phyloP scores from a whole-genome alignment of 345 rosid genomes.

The Pistacia integerrima region DNA sequence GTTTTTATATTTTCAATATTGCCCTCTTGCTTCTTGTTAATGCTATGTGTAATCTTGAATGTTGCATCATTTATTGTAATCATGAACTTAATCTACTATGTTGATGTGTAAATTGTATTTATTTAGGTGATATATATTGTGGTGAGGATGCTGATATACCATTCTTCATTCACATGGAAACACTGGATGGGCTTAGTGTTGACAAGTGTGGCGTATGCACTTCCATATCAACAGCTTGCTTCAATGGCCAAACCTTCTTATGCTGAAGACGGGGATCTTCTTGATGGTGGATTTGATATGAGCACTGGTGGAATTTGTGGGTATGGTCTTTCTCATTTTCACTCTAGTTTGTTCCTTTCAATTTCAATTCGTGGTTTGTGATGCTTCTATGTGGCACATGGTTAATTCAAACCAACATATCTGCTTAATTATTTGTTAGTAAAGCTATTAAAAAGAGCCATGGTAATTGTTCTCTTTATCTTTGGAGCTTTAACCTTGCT shows the following conservation, averaged over 20 bases:
- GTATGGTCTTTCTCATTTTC: conserved; percentile 36
- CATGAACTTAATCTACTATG: conserved; percentile 1
- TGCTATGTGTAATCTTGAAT: not conserved
- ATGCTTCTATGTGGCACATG: not conserved
- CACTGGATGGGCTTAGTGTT: conserved; percentile 73
- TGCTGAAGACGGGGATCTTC: conserved; percentile 72
- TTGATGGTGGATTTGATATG: conserved; percentile 92
- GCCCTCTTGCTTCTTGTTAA: not conserved
- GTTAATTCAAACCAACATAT: not conserved
- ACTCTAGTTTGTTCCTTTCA: not conserved
- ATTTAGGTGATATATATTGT: conserved; percentile 62
- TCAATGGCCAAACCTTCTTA: conserved; percentile 75
- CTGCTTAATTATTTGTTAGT: conserved; percentile 10
- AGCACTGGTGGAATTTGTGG: conserved; percentile 90
- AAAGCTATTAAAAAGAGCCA: not conserved
- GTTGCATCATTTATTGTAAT: not conserved
- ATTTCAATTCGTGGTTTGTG: conserved; percentile 1
- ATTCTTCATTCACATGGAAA: conserved; percentile 78
- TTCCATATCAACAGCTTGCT: conserved; percentile 79
- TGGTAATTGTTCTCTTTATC: not conserved
- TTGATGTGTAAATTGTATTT: conserved; percentile 14
- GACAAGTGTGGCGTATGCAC: conserved; percentile 58
- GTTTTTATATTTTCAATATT: not conserved
- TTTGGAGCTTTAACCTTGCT: not conserved
- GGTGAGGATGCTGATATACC: conserved; percentile 64